A percentile compares a stretch with the other conserved stretches of the same genome.
Evolutionary conservation across 1,284 basidiomycete genomes (phyloP).

Genomic region (Microbotryum intermedium): DNA sequence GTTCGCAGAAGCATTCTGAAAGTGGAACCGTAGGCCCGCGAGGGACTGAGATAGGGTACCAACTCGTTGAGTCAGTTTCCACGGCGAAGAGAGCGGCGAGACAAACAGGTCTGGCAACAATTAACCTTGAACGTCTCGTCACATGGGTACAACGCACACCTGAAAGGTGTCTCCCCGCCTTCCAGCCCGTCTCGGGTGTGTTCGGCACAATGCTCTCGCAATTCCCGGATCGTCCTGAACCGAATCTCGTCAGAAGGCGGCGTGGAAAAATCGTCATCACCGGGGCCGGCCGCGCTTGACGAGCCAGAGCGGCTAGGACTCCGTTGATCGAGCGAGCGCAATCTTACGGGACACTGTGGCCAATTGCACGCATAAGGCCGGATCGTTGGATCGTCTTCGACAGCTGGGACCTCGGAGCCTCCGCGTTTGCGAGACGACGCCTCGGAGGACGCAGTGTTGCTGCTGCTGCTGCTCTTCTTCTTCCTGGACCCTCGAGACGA

Average conservation of each 20-base stretch:
- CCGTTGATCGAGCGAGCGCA: conserved; percentile 1
- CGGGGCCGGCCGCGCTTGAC: too few relatives aligned
- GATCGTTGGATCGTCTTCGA: conserved; percentile 27
- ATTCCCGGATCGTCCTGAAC: conserved; percentile 27
- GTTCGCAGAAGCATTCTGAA: conserved; percentile 35
- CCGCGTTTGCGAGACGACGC: neutral
- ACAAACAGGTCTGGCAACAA: neutral
- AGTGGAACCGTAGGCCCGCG: conserved; percentile 30
- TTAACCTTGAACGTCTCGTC: conserved; percentile 30
- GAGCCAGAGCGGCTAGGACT: neutral
- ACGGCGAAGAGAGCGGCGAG: neutral
- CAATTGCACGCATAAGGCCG: conserved; percentile 27
- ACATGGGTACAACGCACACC: conserved; percentile 30
- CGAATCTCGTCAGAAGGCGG: neutral
- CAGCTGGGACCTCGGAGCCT: conserved; percentile 26
- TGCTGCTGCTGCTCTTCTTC: neutral
- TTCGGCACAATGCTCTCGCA: conserved; percentile 16
- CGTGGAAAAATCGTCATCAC: too few relatives aligned
- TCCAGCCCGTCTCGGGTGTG: conserved; percentile 9
- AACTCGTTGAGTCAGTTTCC: neutral
- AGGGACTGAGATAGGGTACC: conserved; percentile 31
- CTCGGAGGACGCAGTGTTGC: too few relatives aligned
- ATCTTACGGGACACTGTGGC: neutral
- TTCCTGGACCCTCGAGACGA: neutral
- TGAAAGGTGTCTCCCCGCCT: conserved; percentile 20